A percentile compares a stretch with the other conserved stretches of the same genome.
Evolutionary conservation across 495 filamentous ascomycete species (phyloP).

Genomic region (Xylaria castorea): DNA sequence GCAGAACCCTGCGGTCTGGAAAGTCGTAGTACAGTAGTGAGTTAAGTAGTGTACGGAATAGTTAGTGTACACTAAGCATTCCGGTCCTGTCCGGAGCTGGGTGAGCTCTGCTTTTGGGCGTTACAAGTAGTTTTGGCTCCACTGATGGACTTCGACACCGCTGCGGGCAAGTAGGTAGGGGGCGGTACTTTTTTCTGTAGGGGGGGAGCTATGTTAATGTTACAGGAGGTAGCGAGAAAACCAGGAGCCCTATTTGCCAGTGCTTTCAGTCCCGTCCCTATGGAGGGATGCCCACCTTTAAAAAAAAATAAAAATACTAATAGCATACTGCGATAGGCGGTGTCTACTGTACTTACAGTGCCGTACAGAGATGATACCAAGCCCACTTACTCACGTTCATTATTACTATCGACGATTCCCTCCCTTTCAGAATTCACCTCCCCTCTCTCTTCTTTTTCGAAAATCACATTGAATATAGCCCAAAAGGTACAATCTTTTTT

Average conservation of each 20-base stretch:
- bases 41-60: not conserved
- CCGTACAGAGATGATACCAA: not conserved
- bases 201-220: not conserved
- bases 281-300: not conserved
- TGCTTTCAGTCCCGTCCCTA: not conserved
- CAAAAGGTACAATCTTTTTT: slow-evolving; percentile 5
- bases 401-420: slow-evolving; percentile 20
- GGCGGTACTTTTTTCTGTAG: not conserved
- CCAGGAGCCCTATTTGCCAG: not conserved
- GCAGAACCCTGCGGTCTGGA: not conserved
- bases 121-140: not conserved
- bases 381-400: not conserved
- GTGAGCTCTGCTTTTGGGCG: not conserved
- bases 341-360: not conserved
- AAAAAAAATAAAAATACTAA: not conserved
- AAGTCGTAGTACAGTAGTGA: not conserved
- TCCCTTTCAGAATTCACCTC: not conserved
- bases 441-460: not conserved
- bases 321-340: not conserved
- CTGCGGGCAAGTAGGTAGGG: not conserved
- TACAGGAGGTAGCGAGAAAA: not conserved
- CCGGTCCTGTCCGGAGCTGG: slow-evolving; percentile 13
- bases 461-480: slow-evolving; percentile 13
- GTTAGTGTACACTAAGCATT: slow-evolving; percentile 19
- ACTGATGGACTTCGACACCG: slow-evolving; percentile 10